Base-by-base conservation (phyloP, 2,329 filamentous ascomycete species). In the Neocucurbitaria cava region DNA sequence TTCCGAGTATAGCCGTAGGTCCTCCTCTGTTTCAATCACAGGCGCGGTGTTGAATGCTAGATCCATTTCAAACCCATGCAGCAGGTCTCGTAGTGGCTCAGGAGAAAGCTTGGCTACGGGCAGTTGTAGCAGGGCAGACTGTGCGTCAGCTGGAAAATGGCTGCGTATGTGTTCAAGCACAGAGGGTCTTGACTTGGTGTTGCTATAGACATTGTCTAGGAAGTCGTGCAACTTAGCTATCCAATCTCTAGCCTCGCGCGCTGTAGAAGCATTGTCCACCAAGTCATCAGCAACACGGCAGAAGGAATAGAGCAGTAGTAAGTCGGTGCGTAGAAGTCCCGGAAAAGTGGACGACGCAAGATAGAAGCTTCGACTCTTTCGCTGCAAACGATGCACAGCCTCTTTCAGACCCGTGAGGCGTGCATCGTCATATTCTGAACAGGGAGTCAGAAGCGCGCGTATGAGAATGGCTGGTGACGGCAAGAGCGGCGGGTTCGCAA, bases 261-360 rank as follows among this genome's bases (percentile, higher is more conserved):
- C 69, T 1, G 79, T 80, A 1, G 75, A 63, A 0, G 89, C 84
- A 54, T 90, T 83, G 61, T 92, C 89, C 8, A 92, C 83, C 4
- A 92, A 78, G 64, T 92, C 89, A 68, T 92, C 89, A 1, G 88
- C 88, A 9, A 90, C 84, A 10, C 89, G 82, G 63, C 89, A 92
- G 68, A 90, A 91, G 0, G 88, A 89, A 67, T 91, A 91, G 76
- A 92, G 75, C 1, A 89, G 74, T 23, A 90, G 82, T 11, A 92
- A 70, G 61, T 92, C 89, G 26, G 88, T 86, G 5, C 89, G 82
- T 7, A 92, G 76, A 21, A 86, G 82, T 1, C 88, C 88, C 35
- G 85, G 81, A 59, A 92, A 92, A 0, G 86, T 84, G 0, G 86
- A 84, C 58, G 87, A 90, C 0, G 89, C 89, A 5, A 92, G 77